A percentile compares a stretch with the other conserved stretches of the same genome.
Conservation (phyloP, 2,329 filamentous ascomycete genomes). For the Aspergillus hortae region DNA sequence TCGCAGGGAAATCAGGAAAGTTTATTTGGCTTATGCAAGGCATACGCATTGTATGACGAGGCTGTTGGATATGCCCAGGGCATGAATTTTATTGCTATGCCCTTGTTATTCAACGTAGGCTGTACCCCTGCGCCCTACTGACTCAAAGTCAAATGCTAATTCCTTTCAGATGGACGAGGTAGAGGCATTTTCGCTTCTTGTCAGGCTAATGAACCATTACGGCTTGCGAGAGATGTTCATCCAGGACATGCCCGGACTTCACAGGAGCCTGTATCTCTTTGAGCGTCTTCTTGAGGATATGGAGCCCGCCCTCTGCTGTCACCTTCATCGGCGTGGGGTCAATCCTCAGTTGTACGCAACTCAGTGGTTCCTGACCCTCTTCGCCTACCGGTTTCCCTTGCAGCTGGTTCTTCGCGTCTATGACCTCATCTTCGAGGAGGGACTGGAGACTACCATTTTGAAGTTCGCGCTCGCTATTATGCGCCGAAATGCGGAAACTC, state of each 20-base stretch:
- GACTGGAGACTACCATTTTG: constrained; percentile 79
- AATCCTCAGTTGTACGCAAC: constrained; percentile 92
- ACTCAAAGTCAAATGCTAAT: not conserved
- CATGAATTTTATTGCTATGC: constrained; percentile 99
- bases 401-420: constrained; percentile 96
- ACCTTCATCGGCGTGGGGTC: constrained; percentile 82
- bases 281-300: constrained; percentile 90
- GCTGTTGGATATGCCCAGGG: constrained; percentile 95
- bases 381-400: constrained; percentile 93
- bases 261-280: constrained; percentile 91
- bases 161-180: constrained; percentile 79
- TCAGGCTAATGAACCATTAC: constrained; percentile 95
- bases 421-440: constrained; percentile 90
- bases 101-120: constrained; percentile 84
- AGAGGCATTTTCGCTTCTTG: constrained; percentile 90
- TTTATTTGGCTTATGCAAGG: constrained; percentile 93
- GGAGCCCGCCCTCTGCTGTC: constrained; percentile 91
- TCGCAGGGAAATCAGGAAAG: constrained; percentile 89
- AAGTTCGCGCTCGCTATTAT: constrained; percentile 94
- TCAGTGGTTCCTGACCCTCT: constrained; percentile 98
- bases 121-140: not conserved
- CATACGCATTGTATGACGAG: constrained; percentile 93
- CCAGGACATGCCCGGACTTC: constrained; percentile 92
- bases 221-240: constrained; percentile 88
- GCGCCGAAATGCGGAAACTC: constrained; percentile 79